Base-by-base conservation (phyloP, 345 rosid species). In the Linum usitatissimum region DNA sequence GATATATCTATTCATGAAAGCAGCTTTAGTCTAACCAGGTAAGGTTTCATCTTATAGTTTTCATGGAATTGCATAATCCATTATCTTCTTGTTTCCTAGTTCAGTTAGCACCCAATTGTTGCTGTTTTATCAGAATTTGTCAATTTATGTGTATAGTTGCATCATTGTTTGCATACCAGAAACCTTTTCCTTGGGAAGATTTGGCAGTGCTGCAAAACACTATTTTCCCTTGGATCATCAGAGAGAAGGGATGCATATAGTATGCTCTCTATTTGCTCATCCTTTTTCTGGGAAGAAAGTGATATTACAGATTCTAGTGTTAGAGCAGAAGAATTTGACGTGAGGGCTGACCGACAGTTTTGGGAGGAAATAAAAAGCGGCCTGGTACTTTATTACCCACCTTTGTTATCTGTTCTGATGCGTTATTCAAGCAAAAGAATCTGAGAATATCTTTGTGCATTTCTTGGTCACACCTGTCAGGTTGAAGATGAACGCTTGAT, bases 311-410 rank as follows among this genome's bases (percentile, higher is more conserved):
- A 70, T 59, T 54, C 61, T 51, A 69, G 56, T 58, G 63, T 48
- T 61, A 75, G 72, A 67, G 58, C 59, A 40, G 81, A 69, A 51
- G 86, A 73, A 59, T 84, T 85, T 80, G 91, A 87, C 59, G 23
- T 92, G 40, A 79, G 78, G 66, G 73, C 75, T 40, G 84, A 84
- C 71, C 80, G 68, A 77, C 90, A 80, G 65, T 83, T 89, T 73
- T 92, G 96, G 96, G 78, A 67, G 72, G 96, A 89, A 77, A 84
- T 92, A 60, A 89, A 87, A 76, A 85, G 76, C 70, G 98, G 98
- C 77, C 70, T 92, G 96, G 96, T 92, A 85, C 28, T 69, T 69
- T 59, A 75, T 61, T 55, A 61, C 59, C 60, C 23, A 60, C 55
- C 64, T 15, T 58, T 73, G 55, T 70, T 59, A 20, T 48, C 36